Evolutionary conservation across 2,329 filamentous ascomycete species (phyloP).

Genomic region (Seiridium cupressi): DNA sequence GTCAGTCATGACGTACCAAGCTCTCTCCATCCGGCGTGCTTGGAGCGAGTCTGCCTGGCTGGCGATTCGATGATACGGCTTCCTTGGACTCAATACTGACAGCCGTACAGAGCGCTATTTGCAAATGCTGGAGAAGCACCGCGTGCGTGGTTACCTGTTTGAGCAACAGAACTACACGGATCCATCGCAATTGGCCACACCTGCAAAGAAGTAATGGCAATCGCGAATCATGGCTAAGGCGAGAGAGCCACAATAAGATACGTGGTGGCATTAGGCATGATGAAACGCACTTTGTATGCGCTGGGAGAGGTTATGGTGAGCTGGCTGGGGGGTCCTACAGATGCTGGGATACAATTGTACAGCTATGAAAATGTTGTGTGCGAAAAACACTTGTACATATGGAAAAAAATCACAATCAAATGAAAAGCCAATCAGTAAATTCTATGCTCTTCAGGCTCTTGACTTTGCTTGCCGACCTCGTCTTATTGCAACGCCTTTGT

Average conservation of each 20-base stretch:
- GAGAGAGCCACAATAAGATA: not conserved
- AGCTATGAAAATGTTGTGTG: not conserved
- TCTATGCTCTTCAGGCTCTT: too few species aligned
- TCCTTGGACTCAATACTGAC: not conserved
- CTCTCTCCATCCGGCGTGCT: not conserved
- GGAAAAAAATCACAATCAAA: not conserved
- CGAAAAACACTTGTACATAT: not conserved
- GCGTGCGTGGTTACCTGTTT: constrained; percentile 77
- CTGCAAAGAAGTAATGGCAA: not conserved
- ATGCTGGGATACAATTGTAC: not conserved
- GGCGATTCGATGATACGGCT: not conserved
- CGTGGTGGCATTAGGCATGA: too few species aligned
- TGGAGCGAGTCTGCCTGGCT: not conserved
- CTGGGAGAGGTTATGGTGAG: too few species aligned
- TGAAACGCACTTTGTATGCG: too few species aligned
- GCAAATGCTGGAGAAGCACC: constrained; percentile 71
- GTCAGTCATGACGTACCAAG: constrained; percentile 48
- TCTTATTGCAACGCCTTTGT: too few species aligned
- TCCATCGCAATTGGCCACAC: constrained; percentile 6
- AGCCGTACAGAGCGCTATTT: constrained; percentile 58
- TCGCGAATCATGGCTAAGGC: not conserved
- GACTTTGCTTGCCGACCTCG: too few species aligned
- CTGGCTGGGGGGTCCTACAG: not conserved
- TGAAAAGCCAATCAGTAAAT: too few species aligned
- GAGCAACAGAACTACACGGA: constrained; percentile 74